A percentile compares a stretch with the other conserved stretches of the same genome.
Evolutionary conservation across 352 stramenopile genomes (phyloP).

Genomic region (Pythium aphanidermatum): DNA sequence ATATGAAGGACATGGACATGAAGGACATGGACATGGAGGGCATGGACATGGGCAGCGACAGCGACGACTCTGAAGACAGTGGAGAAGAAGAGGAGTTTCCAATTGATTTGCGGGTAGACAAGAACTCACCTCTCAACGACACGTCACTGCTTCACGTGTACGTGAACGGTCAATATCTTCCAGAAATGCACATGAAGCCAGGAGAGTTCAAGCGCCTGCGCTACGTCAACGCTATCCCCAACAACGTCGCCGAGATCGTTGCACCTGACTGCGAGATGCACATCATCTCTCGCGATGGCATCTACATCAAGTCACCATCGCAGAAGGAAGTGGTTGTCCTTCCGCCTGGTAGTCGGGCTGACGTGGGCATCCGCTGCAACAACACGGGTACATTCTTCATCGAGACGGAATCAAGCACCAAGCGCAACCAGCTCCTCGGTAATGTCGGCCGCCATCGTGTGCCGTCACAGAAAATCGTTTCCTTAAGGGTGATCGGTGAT

Average conservation of each 20-base stretch:
- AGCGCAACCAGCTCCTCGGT: constrained; percentile 52
- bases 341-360: constrained; percentile 54
- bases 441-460: constrained; percentile 60
- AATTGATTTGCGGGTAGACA: constrained; percentile 35
- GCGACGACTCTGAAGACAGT: constrained; percentile 11
- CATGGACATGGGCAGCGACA: constrained; percentile 5
- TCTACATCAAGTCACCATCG: constrained; percentile 45
- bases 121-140: constrained; percentile 52
- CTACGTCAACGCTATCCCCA: constrained; percentile 76
- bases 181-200: constrained; percentile 38
- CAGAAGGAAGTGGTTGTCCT: constrained; percentile 50
- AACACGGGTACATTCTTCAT: constrained; percentile 51
- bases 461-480: constrained; percentile 57
- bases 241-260: constrained; percentile 69
- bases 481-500: constrained; percentile 36
- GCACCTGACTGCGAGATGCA: constrained; percentile 44
- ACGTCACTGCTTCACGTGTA: constrained; percentile 65
- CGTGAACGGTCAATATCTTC: constrained; percentile 72
- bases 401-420: constrained; percentile 50
- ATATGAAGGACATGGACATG: constrained; percentile 1
- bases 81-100: constrained; percentile 25
- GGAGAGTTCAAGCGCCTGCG: constrained; percentile 61
- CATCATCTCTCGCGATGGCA: constrained; percentile 64
- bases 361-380: constrained; percentile 51
- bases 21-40: constrained; percentile 15